Evolutionary conservation across 2,329 filamentous ascomycete genomes (phyloP), one percentile per base, ranked within the genome.

Genomic region (Diaporthe sp.): DNA sequence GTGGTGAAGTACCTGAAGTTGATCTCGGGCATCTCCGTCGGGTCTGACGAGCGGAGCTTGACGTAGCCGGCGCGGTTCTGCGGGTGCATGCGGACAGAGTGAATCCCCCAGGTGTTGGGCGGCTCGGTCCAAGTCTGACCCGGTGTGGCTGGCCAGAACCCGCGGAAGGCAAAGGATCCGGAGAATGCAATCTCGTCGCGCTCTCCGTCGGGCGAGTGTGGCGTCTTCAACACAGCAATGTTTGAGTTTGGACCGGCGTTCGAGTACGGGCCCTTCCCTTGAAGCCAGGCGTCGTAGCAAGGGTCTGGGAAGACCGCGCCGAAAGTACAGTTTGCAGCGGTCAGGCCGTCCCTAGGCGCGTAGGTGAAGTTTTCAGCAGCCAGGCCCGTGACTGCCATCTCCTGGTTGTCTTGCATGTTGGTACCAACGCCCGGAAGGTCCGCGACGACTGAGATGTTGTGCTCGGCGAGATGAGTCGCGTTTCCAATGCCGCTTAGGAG

Each of bases 21-120:
- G 80, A 93, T 92, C 53, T 88, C 82, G 0, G 93, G 92, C 28
- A 88, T 87, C 71, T 93, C 92, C 0, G 88, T 88, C 0, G 92
- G 92, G 79, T 94, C 87, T 0, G 88, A 84, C 0, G 91, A 93
- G 28, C 85, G 86, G 1, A 94, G 86, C 3, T 84, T 89, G 19
- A 94, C 91, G 0, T 87, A 91, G 25, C 93, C 93, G 12, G 88
- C 88, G 62, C 87, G 86, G 58, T 94, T 94, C 9, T 84, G 85
- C 8, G 78, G 60, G 77, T 76, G 76, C 78, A 79, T 22, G 79
- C 81, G 77, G 12, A 84, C 81, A 10, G 78, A 77, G 3, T 83
- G 82, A 2, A 67, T 46, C 7, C 62, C 62, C 62, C 62, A 67
- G 28, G 62, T 67, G 28, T 67, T 67, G 1, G 62, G 62, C 82